Evolutionary conservation across 2,329 filamentous ascomycete genomes (phyloP).

Genomic region (Penicillium oxalicum): DNA sequence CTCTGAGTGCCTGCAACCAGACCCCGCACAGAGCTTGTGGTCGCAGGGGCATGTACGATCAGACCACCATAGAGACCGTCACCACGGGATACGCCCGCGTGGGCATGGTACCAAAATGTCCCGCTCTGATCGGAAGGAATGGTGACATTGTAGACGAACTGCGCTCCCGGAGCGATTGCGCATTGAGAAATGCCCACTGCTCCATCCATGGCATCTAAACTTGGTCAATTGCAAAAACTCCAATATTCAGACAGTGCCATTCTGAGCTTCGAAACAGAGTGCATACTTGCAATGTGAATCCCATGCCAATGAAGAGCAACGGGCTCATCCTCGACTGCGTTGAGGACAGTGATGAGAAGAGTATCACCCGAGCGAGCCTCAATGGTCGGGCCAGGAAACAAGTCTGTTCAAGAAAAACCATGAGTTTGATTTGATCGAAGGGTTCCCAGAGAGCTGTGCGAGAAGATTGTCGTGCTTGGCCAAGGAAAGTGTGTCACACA

Average conservation of each 20-base stretch:
- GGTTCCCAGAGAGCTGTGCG: background rate
- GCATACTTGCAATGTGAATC: conserved; percentile 36
- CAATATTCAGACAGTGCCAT: background rate
- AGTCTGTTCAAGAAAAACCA: conserved; percentile 15
- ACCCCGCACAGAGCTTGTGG: conserved; percentile 16
- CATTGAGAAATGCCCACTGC: conserved; percentile 62
- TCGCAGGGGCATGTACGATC: conserved; percentile 40
- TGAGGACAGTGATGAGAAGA: conserved; percentile 40
- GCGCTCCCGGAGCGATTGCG: conserved; percentile 53
- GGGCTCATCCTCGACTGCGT: conserved; percentile 35
- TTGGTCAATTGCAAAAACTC: background rate
- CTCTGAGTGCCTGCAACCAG: conserved; percentile 5
- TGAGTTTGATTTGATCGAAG: background rate
- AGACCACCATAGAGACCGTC: conserved; percentile 47
- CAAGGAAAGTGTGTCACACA: background rate
- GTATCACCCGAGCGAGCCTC: conserved; percentile 45
- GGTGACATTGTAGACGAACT: conserved; percentile 40
- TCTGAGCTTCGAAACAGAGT: no score
- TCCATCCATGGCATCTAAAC: conserved; percentile 57
- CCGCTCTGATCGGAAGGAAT: conserved; percentile 36
- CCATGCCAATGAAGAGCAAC: conserved; percentile 47
- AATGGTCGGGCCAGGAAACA: conserved; percentile 47
- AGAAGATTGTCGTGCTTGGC: no score
- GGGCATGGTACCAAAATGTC: conserved; percentile 48
- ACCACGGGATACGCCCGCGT: conserved; percentile 38